phyloP scores from a whole-genome alignment of 345 rosid species.

The Populus alba region DNA sequence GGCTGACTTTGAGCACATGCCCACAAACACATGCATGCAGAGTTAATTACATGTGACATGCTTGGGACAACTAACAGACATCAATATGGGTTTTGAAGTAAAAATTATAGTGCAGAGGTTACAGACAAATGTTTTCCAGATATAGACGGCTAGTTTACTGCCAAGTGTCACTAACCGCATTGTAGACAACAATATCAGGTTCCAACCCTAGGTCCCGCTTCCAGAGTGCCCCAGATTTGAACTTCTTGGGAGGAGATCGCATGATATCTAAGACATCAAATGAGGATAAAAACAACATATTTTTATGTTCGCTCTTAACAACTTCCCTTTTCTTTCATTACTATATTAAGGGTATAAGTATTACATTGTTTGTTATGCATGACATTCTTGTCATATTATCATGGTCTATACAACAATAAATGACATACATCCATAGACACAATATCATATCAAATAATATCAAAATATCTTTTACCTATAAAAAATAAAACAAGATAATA shows the following conservation, averaged over 20 bases:
- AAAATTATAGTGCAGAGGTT: neutral
- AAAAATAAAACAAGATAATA: too few relatives aligned
- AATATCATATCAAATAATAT: too few relatives aligned
- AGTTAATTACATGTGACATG: neutral
- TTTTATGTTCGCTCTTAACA: too few relatives aligned
- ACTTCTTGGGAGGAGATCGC: slow-evolving; percentile 80
- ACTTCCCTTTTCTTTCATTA: too few relatives aligned
- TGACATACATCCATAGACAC: too few relatives aligned
- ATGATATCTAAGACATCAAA: slow-evolving; percentile 70
- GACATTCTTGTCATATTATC: too few relatives aligned
- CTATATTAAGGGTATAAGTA: too few relatives aligned
- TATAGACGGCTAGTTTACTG: neutral
- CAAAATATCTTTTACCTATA: too few relatives aligned
- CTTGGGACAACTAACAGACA: neutral
- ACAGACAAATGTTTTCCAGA: slow-evolving; percentile 1
- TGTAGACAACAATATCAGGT: slow-evolving; percentile 77
- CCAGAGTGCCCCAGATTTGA: slow-evolving; percentile 46
- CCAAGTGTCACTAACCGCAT: slow-evolving; percentile 61
- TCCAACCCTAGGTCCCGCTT: slow-evolving; percentile 84
- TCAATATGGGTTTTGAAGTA: neutral
- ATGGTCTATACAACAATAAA: too few relatives aligned
- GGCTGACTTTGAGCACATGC: neutral
- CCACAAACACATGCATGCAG: neutral
- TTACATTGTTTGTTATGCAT: too few relatives aligned
- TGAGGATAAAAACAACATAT: too few relatives aligned